Percentiles rank a stretch among this genome's conserved stretches.
These are phyloP conservation scores for Ballota nigra DNA, from an alignment of 257 asterid genomes.

Conservation along the genomic window DNA sequence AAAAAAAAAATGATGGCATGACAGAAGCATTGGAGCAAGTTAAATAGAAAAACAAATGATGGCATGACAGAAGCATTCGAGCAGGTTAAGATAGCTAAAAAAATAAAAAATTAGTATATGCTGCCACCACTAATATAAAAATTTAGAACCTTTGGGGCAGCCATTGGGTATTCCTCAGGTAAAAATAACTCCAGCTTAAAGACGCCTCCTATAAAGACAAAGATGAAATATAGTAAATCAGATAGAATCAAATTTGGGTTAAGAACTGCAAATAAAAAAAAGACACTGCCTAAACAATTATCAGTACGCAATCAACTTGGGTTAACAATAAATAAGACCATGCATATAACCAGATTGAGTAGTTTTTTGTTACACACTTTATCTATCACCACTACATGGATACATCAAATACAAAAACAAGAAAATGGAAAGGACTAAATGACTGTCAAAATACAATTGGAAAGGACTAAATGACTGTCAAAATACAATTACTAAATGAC, in stretches of 20 bases:
- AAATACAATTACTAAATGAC: neutral
- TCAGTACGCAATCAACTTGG: neutral
- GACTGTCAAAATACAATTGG: neutral
- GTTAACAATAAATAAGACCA: too few species aligned
- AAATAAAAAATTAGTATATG: neutral
- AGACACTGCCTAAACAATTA: neutral
- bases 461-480: neutral
- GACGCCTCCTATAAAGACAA: constrained; percentile 73
- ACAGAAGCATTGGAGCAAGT: too few species aligned
- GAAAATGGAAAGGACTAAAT: neutral
- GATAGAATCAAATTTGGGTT: neutral
- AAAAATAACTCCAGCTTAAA: constrained; percentile 94
- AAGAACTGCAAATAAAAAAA: neutral
- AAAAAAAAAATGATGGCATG: too few species aligned
- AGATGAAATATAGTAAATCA: neutral
- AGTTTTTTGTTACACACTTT: constrained; percentile 1
- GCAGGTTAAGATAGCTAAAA: neutral
- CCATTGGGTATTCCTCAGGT: constrained; percentile 99
- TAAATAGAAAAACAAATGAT: neutral
- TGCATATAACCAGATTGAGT: too few species aligned
- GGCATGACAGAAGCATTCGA: constrained; percentile 5
- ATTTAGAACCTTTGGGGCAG: constrained; percentile 79
- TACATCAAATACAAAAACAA: neutral
- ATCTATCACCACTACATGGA: neutral
- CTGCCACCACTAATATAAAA: neutral